phyloP scores from a whole-genome alignment of 352 stramenopile genomes.

The Phytophthora macrochlamydospora region DNA sequence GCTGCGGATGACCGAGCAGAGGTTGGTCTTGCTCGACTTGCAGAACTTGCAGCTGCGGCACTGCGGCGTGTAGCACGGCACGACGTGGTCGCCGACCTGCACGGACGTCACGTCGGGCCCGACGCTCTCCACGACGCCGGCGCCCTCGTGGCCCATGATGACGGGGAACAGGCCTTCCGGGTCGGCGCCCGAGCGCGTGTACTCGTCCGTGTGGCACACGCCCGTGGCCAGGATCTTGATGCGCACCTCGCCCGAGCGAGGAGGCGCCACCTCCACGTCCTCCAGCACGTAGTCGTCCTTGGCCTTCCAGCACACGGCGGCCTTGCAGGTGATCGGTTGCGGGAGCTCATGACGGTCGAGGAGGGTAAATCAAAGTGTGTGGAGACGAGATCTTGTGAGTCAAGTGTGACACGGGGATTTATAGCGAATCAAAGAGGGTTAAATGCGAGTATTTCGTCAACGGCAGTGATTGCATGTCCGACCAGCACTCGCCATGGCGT shows the following conservation, averaged over 20 bases:
- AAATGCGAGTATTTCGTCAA: too few species aligned
- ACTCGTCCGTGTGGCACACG: slow-evolving; percentile 90
- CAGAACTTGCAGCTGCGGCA: slow-evolving; percentile 92
- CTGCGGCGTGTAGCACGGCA: slow-evolving; percentile 96
- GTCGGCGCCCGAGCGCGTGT: slow-evolving; percentile 81
- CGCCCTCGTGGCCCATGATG: slow-evolving; percentile 89
- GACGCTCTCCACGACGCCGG: slow-evolving; percentile 85
- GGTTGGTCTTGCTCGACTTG: slow-evolving; percentile 87
- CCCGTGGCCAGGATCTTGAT: slow-evolving; percentile 86
- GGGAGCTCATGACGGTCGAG: slow-evolving; percentile 46
- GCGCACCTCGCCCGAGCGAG: slow-evolving; percentile 74
- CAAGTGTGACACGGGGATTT: not conserved
- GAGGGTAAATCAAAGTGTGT: slow-evolving; percentile 25
- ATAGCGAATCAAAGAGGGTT: too few species aligned
- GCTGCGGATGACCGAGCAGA: slow-evolving; percentile 84
- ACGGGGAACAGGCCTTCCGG: slow-evolving; percentile 85
- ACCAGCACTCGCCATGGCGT: too few species aligned
- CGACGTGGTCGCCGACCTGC: slow-evolving; percentile 91
- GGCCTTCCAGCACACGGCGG: slow-evolving; percentile 86
- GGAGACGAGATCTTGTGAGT: not conserved
- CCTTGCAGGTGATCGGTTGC: slow-evolving; percentile 89
- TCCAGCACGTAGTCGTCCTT: slow-evolving; percentile 87
- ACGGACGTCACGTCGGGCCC: slow-evolving; percentile 76
- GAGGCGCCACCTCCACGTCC: slow-evolving; percentile 76
- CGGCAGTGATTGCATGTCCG: too few species aligned